Evolutionary conservation across 2,329 filamentous ascomycete species (phyloP).

Genomic region (Penicillium sp.): DNA sequence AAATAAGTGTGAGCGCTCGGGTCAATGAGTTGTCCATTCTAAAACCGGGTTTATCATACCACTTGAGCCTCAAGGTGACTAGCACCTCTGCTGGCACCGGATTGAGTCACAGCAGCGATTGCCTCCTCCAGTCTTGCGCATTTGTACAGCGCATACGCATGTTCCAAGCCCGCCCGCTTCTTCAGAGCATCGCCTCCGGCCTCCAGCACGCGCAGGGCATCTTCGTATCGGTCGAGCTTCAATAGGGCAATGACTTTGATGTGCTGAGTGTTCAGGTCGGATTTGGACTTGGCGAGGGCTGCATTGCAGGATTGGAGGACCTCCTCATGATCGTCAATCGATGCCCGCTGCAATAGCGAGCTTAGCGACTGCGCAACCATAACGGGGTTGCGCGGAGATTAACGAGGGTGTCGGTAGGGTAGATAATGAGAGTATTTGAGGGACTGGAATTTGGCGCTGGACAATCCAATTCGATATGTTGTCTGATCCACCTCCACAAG

Average conservation of each 20-base stretch:
- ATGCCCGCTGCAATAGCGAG: conserved; percentile 57
- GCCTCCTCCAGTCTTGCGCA: conserved; percentile 57
- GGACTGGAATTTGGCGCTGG: neutral
- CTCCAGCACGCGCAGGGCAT: conserved; percentile 59
- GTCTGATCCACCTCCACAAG: conserved; percentile 17
- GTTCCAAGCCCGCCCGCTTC: conserved; percentile 57
- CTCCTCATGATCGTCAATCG: conserved; percentile 64
- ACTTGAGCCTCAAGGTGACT: conserved; percentile 64
- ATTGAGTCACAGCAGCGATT: conserved; percentile 49
- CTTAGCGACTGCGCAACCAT: conserved; percentile 51
- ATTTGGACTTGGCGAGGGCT: conserved; percentile 58
- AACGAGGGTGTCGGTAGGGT: neutral
- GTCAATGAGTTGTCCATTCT: neutral
- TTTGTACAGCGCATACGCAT: conserved; percentile 66
- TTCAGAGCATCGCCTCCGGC: conserved; percentile 55
- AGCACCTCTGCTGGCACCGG: conserved; percentile 49
- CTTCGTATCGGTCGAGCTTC: conserved; percentile 64
- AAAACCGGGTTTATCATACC: conserved; percentile 38
- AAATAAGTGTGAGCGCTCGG: neutral
- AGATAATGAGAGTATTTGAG: neutral
- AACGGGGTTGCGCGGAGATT: conserved; percentile 25
- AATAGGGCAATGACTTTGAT: conserved; percentile 61
- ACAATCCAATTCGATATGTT: conserved; percentile 9
- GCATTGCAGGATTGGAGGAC: conserved; percentile 60
- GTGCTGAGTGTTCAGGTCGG: conserved; percentile 58